Evolutionary conservation across 192 early-diverging fungal genomes (phyloP).

Genomic region (Coemansia sp.): DNA sequence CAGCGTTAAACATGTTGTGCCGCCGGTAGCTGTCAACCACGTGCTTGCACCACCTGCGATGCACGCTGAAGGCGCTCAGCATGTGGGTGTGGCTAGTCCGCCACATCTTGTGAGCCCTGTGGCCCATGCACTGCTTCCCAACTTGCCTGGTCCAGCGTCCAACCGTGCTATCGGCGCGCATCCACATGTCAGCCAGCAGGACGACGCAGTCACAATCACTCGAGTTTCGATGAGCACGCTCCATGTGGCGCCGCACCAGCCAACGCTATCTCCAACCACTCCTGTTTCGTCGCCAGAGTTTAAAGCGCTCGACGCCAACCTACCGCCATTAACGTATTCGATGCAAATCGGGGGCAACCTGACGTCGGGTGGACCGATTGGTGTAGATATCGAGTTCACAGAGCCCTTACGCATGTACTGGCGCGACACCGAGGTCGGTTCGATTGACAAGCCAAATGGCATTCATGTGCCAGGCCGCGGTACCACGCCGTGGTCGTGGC

Average conservation of each 20-base stretch:
- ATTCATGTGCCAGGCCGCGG: slow-evolving; percentile 38
- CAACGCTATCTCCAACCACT: not conserved
- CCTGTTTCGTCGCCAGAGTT: not conserved
- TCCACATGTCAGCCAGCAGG: not conserved
- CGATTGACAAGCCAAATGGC: slow-evolving; percentile 14
- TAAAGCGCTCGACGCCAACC: slow-evolving; percentile 18
- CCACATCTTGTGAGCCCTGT: not conserved
- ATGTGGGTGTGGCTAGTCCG: not conserved
- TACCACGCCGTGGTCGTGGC: slow-evolving; percentile 36
- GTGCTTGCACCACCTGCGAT: not conserved
- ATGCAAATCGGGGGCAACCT: slow-evolving; percentile 38
- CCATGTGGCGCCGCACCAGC: slow-evolving; percentile 6
- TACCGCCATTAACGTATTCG: slow-evolving; percentile 15
- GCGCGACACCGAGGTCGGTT: slow-evolving; percentile 36
- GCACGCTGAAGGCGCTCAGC: not conserved
- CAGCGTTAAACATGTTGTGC: not conserved
- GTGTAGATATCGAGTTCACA: slow-evolving; percentile 43
- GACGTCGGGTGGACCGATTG: slow-evolving; percentile 44
- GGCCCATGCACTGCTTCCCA: too few species aligned
- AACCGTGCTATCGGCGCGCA: not conserved
- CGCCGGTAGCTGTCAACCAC: not conserved
- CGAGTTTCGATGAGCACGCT: slow-evolving; percentile 14
- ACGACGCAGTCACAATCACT: slow-evolving; percentile 20
- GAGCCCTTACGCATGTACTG: slow-evolving; percentile 44
- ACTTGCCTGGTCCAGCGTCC: too few species aligned